Base-by-base conservation (phyloP, 805 yeast species). In the Teunomyces stri region DNA sequence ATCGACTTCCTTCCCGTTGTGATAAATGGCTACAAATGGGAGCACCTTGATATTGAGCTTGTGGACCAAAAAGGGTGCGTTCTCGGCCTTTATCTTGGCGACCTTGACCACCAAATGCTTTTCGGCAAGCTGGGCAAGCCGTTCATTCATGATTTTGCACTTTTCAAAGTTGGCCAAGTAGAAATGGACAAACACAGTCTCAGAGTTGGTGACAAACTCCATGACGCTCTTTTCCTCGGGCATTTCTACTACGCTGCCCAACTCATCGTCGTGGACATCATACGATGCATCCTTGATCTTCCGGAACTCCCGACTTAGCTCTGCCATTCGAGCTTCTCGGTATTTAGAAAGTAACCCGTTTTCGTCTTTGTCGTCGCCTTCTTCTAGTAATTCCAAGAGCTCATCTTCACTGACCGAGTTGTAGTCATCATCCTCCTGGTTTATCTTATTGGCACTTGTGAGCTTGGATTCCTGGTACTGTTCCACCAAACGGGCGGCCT, bases 31-130 rank as follows among this genome's bases (percentile, higher is more conserved):
- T 2, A 88, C 82, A 53, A 82, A 84, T 0, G 96, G 96, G 4
- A 89, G 69, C 9, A 85, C 82, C 59, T 84, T 80, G 43, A 89
- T 74, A 2, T 72, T 68, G 34, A 89, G 72, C 58, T 80, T 82
- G 2, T 80, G 66, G 4, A 82, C 89, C 39, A 89, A 67, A 58
- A 89, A 89, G 3, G 95, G 90, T 1, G 91, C 86, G 33, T 76
- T 67, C 30, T 72, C 77, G 0, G 87, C 96, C 46, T 76, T 70
- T 3, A 86, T 75, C 40, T 77, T 72, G 16, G 76, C 62, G 49
- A 85, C 79, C 47, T 70, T 72, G 1, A 87, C 70, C 2, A 70
- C 67, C 41, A 84, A 58, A 64, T 88, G 87, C 51, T 76, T 79
- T 48, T 73, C 74, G 0, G 92, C 81, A 6, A 88, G 48, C 49